Conservation (phyloP, 352 stramenopile species). For the Phytophthora pluvialis region DNA sequence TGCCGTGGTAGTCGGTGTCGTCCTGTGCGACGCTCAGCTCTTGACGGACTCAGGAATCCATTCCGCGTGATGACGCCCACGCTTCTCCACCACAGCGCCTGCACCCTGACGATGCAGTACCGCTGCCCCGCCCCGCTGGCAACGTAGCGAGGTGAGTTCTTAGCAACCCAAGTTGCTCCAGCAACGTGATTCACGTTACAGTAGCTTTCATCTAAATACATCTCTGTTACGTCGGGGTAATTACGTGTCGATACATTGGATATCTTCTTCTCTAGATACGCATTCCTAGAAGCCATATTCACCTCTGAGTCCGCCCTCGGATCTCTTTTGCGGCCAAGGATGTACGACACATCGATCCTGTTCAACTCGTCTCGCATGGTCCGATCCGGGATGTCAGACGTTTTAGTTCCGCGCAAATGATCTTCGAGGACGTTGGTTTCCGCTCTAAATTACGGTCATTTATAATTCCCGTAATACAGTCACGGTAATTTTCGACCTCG, state of each 20-base stretch:
- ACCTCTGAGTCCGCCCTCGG: background rate
- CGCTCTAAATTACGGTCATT: constrained; percentile 9
- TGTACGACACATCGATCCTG: background rate
- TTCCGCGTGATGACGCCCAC: background rate
- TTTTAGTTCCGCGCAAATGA: background rate
- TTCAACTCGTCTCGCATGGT: too few relatives aligned
- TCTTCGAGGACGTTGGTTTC: background rate
- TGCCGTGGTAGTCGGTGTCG: constrained; percentile 17
- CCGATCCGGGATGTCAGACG: too few relatives aligned
- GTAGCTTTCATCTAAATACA: constrained; percentile 12
- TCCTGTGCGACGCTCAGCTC: background rate
- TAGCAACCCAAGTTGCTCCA: background rate
- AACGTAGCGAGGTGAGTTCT: constrained; percentile 1
- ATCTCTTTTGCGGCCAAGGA: background rate
- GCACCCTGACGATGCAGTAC: constrained; percentile 9
- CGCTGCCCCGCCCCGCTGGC: constrained; percentile 1
- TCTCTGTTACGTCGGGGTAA: background rate
- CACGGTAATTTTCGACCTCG: constrained; percentile 2
- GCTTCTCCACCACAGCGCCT: background rate
- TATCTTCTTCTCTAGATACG: constrained; percentile 1
- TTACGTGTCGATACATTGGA: background rate
- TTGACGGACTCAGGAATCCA: background rate
- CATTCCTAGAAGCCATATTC: constrained; percentile 4
- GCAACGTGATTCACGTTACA: constrained; percentile 8
- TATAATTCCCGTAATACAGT: constrained; percentile 8